Conservation (phyloP, 2,329 filamentous ascomycete genomes). For the Plectosphaerella plurivora region DNA sequence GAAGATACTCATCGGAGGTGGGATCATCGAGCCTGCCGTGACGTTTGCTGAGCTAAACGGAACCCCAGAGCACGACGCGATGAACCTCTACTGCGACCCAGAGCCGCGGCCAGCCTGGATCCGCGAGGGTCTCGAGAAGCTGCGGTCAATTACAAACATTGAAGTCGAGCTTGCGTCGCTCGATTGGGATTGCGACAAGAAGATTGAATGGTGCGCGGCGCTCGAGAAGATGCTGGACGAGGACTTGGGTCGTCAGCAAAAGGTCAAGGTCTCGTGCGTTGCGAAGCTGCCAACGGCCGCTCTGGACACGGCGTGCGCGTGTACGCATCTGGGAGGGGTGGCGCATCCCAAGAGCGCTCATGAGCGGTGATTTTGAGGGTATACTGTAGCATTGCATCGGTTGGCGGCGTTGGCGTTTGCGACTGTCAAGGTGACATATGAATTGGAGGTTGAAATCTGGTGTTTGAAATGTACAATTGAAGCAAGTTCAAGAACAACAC, state of each 20-base stretch:
- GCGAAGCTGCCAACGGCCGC: slow-evolving; percentile 5
- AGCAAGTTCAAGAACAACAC: too few species aligned
- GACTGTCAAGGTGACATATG: too few species aligned
- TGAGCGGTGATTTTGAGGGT: too few species aligned
- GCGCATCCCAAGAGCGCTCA: too few species aligned
- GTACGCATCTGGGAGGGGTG: not conserved
- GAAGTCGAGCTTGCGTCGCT: slow-evolving; percentile 35
- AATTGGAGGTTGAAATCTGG: too few species aligned
- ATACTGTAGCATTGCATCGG: too few species aligned
- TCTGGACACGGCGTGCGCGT: not conserved
- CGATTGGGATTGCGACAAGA: slow-evolving; percentile 23
- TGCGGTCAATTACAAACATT: slow-evolving; percentile 26
- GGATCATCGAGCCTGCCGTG: slow-evolving; percentile 11
- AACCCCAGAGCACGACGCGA: slow-evolving; percentile 14
- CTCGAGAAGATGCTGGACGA: slow-evolving; percentile 24
- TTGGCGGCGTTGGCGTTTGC: too few species aligned
- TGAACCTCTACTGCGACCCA: slow-evolving; percentile 16
- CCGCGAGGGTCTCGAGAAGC: slow-evolving; percentile 23
- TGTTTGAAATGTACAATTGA: too few species aligned
- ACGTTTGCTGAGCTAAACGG: slow-evolving; percentile 6
- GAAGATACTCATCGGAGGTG: slow-evolving; percentile 26
- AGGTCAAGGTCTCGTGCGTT: slow-evolving; percentile 20
- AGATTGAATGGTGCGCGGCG: slow-evolving; percentile 28
- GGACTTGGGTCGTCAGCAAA: slow-evolving; percentile 4
- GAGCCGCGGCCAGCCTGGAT: slow-evolving; percentile 20